phyloP scores from a whole-genome alignment of 2,329 filamentous ascomycete genomes.

The Fusarium chuoi region DNA sequence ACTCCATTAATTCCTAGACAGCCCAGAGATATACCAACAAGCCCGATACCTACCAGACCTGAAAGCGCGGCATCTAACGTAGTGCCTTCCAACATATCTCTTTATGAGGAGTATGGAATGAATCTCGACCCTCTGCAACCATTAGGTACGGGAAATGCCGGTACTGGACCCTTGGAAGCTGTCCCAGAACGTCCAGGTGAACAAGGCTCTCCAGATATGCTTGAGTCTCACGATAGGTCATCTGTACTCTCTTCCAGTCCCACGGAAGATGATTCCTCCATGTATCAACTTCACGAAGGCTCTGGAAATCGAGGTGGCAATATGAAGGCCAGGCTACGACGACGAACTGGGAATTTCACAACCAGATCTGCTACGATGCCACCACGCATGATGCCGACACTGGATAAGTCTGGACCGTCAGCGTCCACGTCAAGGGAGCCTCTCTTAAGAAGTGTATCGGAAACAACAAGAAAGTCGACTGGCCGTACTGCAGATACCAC shows the following conservation, averaged over 20 bases:
- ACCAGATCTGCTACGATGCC: slow-evolving; percentile 45
- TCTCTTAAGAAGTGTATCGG: background rate
- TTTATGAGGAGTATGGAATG: slow-evolving; percentile 21
- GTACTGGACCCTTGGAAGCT: slow-evolving; percentile 14
- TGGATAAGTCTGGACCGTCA: slow-evolving; percentile 41
- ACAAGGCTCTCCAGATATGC: background rate
- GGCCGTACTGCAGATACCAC: background rate
- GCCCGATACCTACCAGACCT: slow-evolving; percentile 9
- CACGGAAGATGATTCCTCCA: slow-evolving; percentile 7
- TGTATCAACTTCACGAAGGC: slow-evolving; percentile 48
- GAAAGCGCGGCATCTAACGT: slow-evolving; percentile 12
- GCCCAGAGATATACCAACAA: slow-evolving; percentile 14
- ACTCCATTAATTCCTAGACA: slow-evolving; percentile 11
- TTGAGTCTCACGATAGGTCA: slow-evolving; percentile 6
- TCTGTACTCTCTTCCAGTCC: slow-evolving; percentile 17
- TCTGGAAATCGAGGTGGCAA: slow-evolving; percentile 41
- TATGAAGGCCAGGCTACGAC: slow-evolving; percentile 47
- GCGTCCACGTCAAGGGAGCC: slow-evolving; percentile 45
- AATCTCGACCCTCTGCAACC: slow-evolving; percentile 12
- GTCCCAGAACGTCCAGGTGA: slow-evolving; percentile 25
- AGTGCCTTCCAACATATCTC: slow-evolving; percentile 14
- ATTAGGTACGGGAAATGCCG: background rate
- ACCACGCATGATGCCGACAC: slow-evolving; percentile 45
- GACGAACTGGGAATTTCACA: slow-evolving; percentile 47
- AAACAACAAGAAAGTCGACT: background rate